These are phyloP conservation scores for Tuber melanosporum DNA, from an alignment of 495 filamentous ascomycete species.

Conservation along the genomic window DNA sequence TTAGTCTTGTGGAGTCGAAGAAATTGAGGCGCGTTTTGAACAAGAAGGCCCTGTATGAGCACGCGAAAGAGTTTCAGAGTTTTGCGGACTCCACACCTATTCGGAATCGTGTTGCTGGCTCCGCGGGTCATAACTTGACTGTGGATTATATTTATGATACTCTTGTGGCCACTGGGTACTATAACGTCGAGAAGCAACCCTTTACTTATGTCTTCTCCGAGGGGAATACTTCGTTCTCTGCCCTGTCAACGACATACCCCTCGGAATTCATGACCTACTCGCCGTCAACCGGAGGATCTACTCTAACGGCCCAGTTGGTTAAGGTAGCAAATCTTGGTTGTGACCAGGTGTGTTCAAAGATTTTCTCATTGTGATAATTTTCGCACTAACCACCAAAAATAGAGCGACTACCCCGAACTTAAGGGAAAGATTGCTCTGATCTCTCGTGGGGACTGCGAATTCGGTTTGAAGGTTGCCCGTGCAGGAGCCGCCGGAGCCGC, in stretches of 20 bases:
- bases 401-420: constrained; percentile 54
- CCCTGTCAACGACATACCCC: constrained; percentile 16
- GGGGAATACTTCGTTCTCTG: constrained; percentile 45
- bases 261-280: constrained; percentile 47
- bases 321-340: constrained; percentile 12
- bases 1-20: constrained; percentile 31
- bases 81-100: constrained; percentile 45
- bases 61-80: constrained; percentile 47
- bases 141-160: constrained; percentile 55
- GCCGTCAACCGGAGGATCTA: constrained; percentile 44
- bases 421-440: constrained; percentile 57
- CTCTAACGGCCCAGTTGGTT: constrained; percentile 10
- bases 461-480: constrained; percentile 54
- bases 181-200: constrained; percentile 55
- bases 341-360: constrained; percentile 10
- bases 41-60: constrained; percentile 44
- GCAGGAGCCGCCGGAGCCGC: constrained; percentile 57
- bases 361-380: constrained; percentile 1
- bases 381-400: neutral
- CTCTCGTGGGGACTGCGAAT: constrained; percentile 56
- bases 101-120: constrained; percentile 56
- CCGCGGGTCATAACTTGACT: constrained; percentile 57
- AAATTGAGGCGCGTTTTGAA: constrained; percentile 33
- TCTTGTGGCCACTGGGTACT: constrained; percentile 51
- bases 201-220: constrained; percentile 47